Base-by-base conservation (phyloP, 208 protist genomes). In the Acanthamoeba lenticulata region DNA sequence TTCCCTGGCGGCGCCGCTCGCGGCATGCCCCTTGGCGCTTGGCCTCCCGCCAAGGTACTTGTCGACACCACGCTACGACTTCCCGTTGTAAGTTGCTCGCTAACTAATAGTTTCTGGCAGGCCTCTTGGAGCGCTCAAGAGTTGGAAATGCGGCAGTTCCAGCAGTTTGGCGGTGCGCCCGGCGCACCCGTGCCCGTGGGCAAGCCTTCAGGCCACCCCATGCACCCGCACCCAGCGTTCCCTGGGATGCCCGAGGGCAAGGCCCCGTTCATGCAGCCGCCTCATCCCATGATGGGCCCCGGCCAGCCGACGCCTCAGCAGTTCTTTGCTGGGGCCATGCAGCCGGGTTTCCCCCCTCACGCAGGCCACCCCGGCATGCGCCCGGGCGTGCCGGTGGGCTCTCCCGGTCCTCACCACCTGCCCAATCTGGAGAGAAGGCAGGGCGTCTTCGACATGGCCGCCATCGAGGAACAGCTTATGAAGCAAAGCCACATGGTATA, bases 391-490 rank as follows among this genome's bases (percentile, higher is more conserved):
- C 72, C 72, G 44, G 72, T 17, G 1, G 72, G 72, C 36, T 17
- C 72, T 52, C 38, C 38, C 34, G 38, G 38, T 15, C 34, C 40
- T 32, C 72, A 42, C 24, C 72, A 83, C 72, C 44, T 83, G 7
- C 40, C 72, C 3, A 32, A 38, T 27, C 29, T 83, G 11, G 72
- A 83, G 42, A 83, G 72, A 27, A 19, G 72, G 52, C 81, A 90
- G 52, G 81, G 81, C 32, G n/a, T 57, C 21, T 90, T 90, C 52
- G 81, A 90, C 38, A 90, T 90, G 81, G 81, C 81, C 52, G 81
- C 81, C 5, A 90, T 90, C 29, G 81, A 90, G 38, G 49, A 90
- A n/a, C 81, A 90, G 47, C 29, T 90, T 19, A 52, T 83, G 42
- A 83, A 83, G 42, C 72, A 83, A n/a, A 83, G 38, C 72, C 38